Evolutionary conservation across 2,329 filamentous ascomycete genomes (phyloP).

Genomic region (Samsoniella hepiali): DNA sequence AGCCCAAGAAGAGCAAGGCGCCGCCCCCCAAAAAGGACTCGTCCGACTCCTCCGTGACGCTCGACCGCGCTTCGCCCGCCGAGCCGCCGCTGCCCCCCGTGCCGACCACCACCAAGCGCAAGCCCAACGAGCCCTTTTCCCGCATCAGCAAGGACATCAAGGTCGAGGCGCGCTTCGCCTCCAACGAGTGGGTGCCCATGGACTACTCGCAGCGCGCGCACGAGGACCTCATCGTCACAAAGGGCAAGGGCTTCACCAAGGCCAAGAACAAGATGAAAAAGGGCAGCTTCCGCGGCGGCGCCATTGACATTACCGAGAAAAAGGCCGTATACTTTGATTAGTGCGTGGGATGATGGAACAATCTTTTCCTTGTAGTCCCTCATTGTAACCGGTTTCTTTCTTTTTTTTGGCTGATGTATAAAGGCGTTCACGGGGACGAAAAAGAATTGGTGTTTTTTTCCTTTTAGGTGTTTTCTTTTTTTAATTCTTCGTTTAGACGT

Average conservation of each 20-base stretch:
- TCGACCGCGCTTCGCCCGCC: constrained; percentile 42
- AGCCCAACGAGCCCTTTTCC: constrained; percentile 68
- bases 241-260: constrained; percentile 97
- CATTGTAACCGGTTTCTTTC: neutral
- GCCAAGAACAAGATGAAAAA: constrained; percentile 99
- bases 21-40: constrained; percentile 26
- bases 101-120: constrained; percentile 42
- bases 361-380: neutral
- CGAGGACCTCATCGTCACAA: constrained; percentile 83
- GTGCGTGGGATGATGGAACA: too few relatives aligned
- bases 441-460: neutral
- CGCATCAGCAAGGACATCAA: constrained; percentile 67
- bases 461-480: too few relatives aligned
- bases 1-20: constrained; percentile 22
- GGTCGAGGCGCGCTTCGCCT: constrained; percentile 67
- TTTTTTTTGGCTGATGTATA: neutral
- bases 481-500: too few relatives aligned
- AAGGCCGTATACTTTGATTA: constrained; percentile 84
- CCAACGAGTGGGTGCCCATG: constrained; percentile 79
- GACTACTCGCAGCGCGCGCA: constrained; percentile 88
- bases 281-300: constrained; percentile 84
- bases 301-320: constrained; percentile 76
- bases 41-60: constrained; percentile 48
- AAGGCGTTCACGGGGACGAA: neutral
- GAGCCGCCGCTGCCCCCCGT: constrained; percentile 54